phyloP scores from a whole-genome alignment of 345 rosid genomes.

The Brassica cretica region DNA sequence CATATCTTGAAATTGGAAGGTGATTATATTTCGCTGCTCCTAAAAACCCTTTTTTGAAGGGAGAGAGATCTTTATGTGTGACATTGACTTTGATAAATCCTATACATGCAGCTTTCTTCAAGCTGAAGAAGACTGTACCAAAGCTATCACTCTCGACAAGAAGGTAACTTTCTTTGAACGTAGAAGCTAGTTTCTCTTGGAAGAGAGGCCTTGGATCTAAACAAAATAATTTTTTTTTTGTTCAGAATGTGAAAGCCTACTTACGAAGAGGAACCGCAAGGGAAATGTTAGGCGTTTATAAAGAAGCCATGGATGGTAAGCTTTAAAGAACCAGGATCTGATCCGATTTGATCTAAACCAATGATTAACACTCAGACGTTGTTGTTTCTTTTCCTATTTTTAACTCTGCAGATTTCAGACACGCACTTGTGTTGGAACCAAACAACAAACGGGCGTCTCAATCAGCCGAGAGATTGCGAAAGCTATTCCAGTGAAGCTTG shows the following conservation, averaged over 20 bases:
- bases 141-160: neutral
- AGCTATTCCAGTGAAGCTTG: slow-evolving; percentile 44
- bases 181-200: neutral
- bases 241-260: neutral
- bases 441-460: slow-evolving; percentile 82
- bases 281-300: slow-evolving; percentile 75
- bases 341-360: no score
- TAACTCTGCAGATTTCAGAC: slow-evolving; percentile 63
- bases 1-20: slow-evolving; percentile 59
- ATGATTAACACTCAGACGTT: neutral
- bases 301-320: slow-evolving; percentile 87
- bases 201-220: neutral
- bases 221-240: neutral
- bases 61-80: neutral
- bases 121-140: slow-evolving; percentile 5
- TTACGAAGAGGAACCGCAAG: slow-evolving; percentile 41
- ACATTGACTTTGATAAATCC: neutral
- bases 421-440: slow-evolving; percentile 93
- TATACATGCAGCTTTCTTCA: neutral
- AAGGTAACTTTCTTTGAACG: neutral
- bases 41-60: neutral
- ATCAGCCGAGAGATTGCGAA: slow-evolving; percentile 81
- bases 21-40: neutral
- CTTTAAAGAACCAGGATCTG: neutral
- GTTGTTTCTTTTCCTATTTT: neutral